A percentile compares a stretch with the other conserved stretches of the same genome.
phyloP scores from a whole-genome alignment of 352 stramenopile species.

The Phytophthora niederhauseri region DNA sequence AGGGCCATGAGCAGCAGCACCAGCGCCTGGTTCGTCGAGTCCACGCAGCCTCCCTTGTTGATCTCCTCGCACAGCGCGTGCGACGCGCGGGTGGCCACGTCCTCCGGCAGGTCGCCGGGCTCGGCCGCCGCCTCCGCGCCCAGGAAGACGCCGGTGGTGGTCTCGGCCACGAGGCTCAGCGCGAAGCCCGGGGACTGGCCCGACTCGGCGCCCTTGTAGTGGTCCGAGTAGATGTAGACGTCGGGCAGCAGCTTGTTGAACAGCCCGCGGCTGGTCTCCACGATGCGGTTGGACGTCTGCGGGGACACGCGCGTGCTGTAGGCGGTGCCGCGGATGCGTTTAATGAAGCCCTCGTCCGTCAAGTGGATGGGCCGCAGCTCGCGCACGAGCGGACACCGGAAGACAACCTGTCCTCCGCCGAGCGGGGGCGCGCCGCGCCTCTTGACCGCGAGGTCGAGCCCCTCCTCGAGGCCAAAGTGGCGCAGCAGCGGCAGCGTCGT shows the following conservation, averaged over 20 bases:
- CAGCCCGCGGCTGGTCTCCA: constrained; percentile 95
- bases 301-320: constrained; percentile 98
- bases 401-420: constrained; percentile 89
- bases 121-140: constrained; percentile 92
- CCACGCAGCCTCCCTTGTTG: constrained; percentile 91
- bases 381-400: constrained; percentile 95
- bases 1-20: constrained; percentile 98
- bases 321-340: constrained; percentile 96
- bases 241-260: constrained; percentile 99
- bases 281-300: constrained; percentile 97
- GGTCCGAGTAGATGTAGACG: constrained; percentile 99
- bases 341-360: constrained; percentile 97
- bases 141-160: constrained; percentile 96
- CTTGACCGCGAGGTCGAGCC: constrained; percentile 87
- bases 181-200: constrained; percentile 93
- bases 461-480: constrained; percentile 96
- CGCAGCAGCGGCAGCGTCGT: constrained; percentile 96
- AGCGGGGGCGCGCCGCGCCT: constrained; percentile 91
- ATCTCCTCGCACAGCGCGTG: constrained; percentile 98
- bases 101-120: constrained; percentile 93
- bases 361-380: constrained; percentile 96
- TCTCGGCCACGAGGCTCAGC: constrained; percentile 96
- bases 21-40: constrained; percentile 96
- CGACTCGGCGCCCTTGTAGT: constrained; percentile 94
- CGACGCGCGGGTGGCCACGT: constrained; percentile 94